Conservation (phyloP, 2,329 filamentous ascomycete genomes). For the Ceratocystis huliohia region DNA sequence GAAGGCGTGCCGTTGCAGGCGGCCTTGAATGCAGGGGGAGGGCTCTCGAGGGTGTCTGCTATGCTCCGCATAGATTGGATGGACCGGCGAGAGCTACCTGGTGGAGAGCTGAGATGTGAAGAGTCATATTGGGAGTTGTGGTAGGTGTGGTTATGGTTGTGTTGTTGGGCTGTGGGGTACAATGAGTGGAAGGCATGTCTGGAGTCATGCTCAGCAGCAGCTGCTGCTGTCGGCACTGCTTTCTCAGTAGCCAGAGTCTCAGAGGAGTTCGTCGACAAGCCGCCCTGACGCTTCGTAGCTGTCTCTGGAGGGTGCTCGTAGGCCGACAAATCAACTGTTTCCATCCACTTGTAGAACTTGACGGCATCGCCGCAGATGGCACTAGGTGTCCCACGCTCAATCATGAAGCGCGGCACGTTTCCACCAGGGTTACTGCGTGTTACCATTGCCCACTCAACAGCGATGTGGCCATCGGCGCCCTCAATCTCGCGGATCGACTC, state of each 20-base stretch:
- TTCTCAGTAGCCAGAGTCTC: background rate
- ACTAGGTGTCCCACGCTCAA: conserved; percentile 74
- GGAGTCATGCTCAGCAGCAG: background rate
- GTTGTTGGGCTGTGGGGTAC: background rate
- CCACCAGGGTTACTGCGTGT: conserved; percentile 81
- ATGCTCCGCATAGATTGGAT: conserved; percentile 2
- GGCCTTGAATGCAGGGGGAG: background rate
- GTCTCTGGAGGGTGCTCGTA: background rate
- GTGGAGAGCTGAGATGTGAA: background rate
- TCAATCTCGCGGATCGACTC: conserved; percentile 78
- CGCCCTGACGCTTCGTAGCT: background rate
- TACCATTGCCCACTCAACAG: conserved; percentile 82
- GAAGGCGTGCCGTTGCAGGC: background rate
- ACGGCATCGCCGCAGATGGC: conserved; percentile 67
- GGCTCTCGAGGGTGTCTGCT: background rate
- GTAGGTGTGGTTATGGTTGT: background rate
- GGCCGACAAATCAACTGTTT: conserved; percentile 6
- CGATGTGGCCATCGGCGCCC: background rate
- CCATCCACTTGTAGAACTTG: conserved; percentile 68
- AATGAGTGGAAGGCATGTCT: background rate
- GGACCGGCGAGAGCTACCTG: background rate
- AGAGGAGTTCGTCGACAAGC: background rate
- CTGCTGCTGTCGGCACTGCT: background rate
- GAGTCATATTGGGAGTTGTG: background rate
- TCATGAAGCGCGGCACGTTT: conserved; percentile 77